phyloP scores from a whole-genome alignment of 345 rosid genomes.

The Schrenkiella parvula region DNA sequence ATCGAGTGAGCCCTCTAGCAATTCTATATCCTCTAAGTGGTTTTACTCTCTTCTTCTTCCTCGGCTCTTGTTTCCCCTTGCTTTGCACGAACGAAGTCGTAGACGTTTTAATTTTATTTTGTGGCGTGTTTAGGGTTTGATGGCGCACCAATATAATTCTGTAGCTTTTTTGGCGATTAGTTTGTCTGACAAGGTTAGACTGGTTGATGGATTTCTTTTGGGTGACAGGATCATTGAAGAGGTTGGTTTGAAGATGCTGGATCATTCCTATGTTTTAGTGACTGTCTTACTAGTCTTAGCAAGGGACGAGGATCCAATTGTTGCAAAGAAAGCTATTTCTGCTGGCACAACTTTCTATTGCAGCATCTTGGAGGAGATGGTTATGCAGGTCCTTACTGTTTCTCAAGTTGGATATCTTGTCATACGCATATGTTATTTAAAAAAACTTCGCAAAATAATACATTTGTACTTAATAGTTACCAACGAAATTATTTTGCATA shows the following conservation, averaged over 20 bases:
- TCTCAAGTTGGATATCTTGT: constrained; percentile 9
- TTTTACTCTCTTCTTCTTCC: neutral
- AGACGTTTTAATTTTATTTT: neutral
- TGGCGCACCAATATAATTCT: neutral
- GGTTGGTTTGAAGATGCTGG: constrained; percentile 62
- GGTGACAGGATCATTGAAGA: constrained; percentile 78
- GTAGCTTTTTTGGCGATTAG: constrained; percentile 1
- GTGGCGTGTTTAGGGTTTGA: constrained; percentile 9
- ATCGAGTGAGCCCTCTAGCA: constrained; percentile 53
- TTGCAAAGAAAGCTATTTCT: constrained; percentile 65
- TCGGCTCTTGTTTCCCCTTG: neutral
- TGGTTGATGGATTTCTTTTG: constrained; percentile 22
- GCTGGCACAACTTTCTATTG: constrained; percentile 60
- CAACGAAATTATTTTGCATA: neutral
- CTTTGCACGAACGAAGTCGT: constrained; percentile 14
- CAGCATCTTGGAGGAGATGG: constrained; percentile 66
- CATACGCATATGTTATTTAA: constrained; percentile 1
- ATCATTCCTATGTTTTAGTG: constrained; percentile 48
- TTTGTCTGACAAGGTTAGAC: constrained; percentile 10
- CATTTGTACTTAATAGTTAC: neutral
- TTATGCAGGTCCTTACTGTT: constrained; percentile 59
- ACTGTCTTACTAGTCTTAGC: constrained; percentile 56
- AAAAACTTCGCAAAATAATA: neutral
- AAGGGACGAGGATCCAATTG: constrained; percentile 54
- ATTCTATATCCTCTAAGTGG: neutral